phyloP scores from a whole-genome alignment of 176 grass and related monocot genomes.

The Rhynchospora tenuis region DNA sequence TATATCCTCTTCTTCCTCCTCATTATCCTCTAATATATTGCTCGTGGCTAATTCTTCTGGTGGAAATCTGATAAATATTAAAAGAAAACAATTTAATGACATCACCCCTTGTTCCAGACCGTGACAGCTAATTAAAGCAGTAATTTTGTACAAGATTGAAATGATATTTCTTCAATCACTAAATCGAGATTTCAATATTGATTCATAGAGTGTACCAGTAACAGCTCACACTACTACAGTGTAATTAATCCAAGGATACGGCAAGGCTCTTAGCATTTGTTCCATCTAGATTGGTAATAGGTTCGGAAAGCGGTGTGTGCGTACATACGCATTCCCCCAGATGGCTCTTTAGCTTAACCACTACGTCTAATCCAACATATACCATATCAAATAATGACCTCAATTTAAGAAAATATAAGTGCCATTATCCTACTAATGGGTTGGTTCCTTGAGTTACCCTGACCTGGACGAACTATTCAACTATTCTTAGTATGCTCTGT shows the following conservation, averaged over 20 bases:
- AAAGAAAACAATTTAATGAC: not conserved
- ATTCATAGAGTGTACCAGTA: not conserved
- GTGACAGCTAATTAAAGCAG: not conserved
- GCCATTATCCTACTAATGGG: not conserved
- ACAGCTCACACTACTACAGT: too few relatives aligned
- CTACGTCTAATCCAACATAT: not conserved
- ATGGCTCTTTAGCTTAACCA: not conserved
- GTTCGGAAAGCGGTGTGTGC: too few relatives aligned
- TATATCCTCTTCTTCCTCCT: constrained; percentile 34
- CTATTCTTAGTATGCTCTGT: not conserved
- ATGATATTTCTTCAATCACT: not conserved
- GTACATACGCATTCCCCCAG: too few relatives aligned
- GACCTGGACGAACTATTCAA: not conserved
- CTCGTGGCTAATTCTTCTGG: not conserved
- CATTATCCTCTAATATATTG: not conserved
- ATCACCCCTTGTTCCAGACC: not conserved
- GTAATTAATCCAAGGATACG: not conserved
- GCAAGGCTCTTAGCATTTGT: too few relatives aligned
- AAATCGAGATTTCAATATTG: not conserved
- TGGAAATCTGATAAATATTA: not conserved
- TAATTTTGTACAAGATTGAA: not conserved
- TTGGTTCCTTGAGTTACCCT: not conserved
- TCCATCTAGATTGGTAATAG: too few relatives aligned
- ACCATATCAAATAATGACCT: not conserved
- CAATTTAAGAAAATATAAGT: not conserved